Conservation (phyloP, 352 stramenopile species). For the Pseudoperonospora humuli region DNA sequence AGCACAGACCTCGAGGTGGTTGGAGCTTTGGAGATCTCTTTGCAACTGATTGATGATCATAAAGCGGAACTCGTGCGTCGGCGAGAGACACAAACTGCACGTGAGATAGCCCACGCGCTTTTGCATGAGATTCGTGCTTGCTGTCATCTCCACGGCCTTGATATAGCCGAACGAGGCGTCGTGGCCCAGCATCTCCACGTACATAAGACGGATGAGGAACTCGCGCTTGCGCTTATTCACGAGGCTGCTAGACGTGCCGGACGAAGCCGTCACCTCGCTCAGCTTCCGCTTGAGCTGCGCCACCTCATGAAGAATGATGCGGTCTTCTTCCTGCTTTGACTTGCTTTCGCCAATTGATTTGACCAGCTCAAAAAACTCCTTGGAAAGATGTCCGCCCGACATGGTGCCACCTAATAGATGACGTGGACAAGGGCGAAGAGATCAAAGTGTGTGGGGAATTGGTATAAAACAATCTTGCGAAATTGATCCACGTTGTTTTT, state of each 20-base stretch:
- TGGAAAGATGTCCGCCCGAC: constrained; percentile 87
- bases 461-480: too few species aligned
- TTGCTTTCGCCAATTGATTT: constrained; percentile 99
- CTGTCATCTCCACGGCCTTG: constrained; percentile 96
- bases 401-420: constrained; percentile 25
- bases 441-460: constrained; percentile 15
- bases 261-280: constrained; percentile 73
- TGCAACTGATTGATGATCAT: constrained; percentile 99
- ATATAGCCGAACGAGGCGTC: constrained; percentile 99
- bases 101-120: constrained; percentile 98
- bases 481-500: too few species aligned
- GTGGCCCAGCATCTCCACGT: constrained; percentile 99
- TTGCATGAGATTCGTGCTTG: constrained; percentile 95
- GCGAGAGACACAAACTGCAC: constrained; percentile 91
- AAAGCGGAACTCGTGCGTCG: constrained; percentile 99
- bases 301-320: constrained; percentile 97
- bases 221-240: constrained; percentile 97
- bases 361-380: constrained; percentile 99
- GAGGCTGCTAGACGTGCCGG: constrained; percentile 59
- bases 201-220: constrained; percentile 98
- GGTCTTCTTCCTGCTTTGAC: constrained; percentile 99
- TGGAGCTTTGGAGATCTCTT: constrained; percentile 85
- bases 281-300: constrained; percentile 94
- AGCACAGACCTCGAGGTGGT: constrained; percentile 92
- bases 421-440: constrained; percentile 8